A percentile compares a stretch with the other conserved stretches of the same genome.
Evolutionary conservation across 371 early-diverging fungal genomes (phyloP).

Genomic region (Syncephalastrum sp.): DNA sequence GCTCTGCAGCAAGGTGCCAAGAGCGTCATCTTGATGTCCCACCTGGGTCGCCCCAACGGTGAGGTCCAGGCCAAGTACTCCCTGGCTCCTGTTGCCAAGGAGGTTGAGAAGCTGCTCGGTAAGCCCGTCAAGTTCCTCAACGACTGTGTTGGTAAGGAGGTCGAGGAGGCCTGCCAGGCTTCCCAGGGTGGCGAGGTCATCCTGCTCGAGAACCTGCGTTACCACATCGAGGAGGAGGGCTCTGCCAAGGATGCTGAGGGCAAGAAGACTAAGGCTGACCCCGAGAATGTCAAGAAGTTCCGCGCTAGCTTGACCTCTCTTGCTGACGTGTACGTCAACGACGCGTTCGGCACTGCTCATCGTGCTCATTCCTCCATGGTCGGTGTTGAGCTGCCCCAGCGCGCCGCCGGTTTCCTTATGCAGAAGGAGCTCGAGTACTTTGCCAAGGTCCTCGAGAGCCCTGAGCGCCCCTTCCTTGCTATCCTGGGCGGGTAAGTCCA

Average conservation of each 20-base stretch:
- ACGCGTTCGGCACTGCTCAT: slow-evolving; percentile 99
- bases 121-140: slow-evolving; percentile 89
- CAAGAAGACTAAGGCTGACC: slow-evolving; percentile 88
- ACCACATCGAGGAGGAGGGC: slow-evolving; percentile 99
- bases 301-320: slow-evolving; percentile 88
- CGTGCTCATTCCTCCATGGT: slow-evolving; percentile 97
- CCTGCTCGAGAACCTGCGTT: slow-evolving; percentile 97
- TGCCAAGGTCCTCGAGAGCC: slow-evolving; percentile 92
- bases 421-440: slow-evolving; percentile 99
- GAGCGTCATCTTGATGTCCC: slow-evolving; percentile 95
- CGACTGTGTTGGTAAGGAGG: slow-evolving; percentile 92
- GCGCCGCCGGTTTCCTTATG: slow-evolving; percentile 97
- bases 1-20: slow-evolving; percentile 85
- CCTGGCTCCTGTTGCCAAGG: slow-evolving; percentile 90
- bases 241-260: slow-evolving; percentile 88
- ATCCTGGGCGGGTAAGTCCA: slow-evolving; percentile 91
- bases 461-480: slow-evolving; percentile 94
- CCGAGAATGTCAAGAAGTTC: slow-evolving; percentile 82
- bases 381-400: slow-evolving; percentile 87
- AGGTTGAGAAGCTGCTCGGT: slow-evolving; percentile 78
- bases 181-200: slow-evolving; percentile 86
- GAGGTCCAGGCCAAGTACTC: slow-evolving; percentile 86
- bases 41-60: slow-evolving; percentile 98
- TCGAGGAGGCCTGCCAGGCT: slow-evolving; percentile 79
- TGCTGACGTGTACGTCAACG: slow-evolving; percentile 98